Conservation (phyloP, 2,329 filamentous ascomycete species). For the Fusarium nurragi region DNA sequence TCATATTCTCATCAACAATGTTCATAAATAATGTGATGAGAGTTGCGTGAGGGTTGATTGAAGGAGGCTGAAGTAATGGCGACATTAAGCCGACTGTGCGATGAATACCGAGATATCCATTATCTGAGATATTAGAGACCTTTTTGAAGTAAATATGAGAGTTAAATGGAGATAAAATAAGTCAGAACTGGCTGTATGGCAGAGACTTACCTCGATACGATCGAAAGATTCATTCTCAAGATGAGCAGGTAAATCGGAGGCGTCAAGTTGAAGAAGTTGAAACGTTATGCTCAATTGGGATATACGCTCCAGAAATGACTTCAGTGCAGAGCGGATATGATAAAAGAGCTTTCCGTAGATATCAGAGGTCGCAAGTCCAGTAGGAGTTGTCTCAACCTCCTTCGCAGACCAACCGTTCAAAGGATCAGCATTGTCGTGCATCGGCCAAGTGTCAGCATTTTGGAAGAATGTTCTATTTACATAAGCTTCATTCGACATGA, state of each 20-base stretch:
- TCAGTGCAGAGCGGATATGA: background rate
- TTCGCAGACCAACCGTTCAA: constrained; percentile 1
- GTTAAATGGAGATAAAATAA: background rate
- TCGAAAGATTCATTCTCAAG: background rate
- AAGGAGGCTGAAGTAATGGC: background rate
- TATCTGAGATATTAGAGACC: constrained; percentile 15
- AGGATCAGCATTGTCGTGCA: background rate
- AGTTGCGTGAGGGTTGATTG: constrained; percentile 15
- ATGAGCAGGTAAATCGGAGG: background rate
- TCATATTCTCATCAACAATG: background rate
- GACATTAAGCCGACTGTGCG: background rate
- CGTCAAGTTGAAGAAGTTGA: background rate
- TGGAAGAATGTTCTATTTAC: background rate
- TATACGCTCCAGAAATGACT: background rate
- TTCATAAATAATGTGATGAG: constrained; percentile 22
- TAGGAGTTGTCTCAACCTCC: background rate
- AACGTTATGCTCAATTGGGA: background rate
- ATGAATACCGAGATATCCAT: background rate
- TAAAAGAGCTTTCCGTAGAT: constrained; percentile 22
- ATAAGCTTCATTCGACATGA: fast-evolving
- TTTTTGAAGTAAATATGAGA: background rate
- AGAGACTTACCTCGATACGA: constrained; percentile 21
- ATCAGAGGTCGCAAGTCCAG: constrained; percentile 2
- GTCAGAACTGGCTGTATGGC: no score
- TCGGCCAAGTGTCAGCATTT: background rate